These are phyloP conservation scores for Ophiostoma angusticollis DNA, from an alignment of 2,329 filamentous ascomycete species.

Conservation along the genomic window DNA sequence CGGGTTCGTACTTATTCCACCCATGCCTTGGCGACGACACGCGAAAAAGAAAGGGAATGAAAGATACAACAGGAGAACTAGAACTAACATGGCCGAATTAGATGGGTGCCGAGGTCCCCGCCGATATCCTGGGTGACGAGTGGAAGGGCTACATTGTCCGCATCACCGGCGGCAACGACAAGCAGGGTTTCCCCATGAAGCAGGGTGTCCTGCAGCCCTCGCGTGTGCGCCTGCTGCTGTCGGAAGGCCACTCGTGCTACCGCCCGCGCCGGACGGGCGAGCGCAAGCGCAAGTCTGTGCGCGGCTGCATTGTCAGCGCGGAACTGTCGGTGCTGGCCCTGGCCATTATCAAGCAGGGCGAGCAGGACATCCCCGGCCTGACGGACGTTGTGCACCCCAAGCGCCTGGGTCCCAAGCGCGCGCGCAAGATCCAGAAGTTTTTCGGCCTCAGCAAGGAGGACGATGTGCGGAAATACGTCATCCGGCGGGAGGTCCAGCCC, in stretches of 20 bases:
- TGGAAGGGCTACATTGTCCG: slow-evolving; percentile 99
- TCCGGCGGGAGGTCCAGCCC: slow-evolving; percentile 93
- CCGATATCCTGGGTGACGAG: slow-evolving; percentile 93
- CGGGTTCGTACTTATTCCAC: slow-evolving; percentile 12
- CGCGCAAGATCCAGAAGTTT: slow-evolving; percentile 99
- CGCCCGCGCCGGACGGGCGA: slow-evolving; percentile 93
- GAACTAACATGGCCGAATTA: slow-evolving; percentile 20
- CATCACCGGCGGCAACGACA: slow-evolving; percentile 99
- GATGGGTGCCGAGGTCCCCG: slow-evolving; percentile 86
- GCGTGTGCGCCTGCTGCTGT: slow-evolving; percentile 93
- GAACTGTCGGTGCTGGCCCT: slow-evolving; percentile 93
- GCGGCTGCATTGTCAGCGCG: slow-evolving; percentile 95
- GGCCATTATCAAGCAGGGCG: slow-evolving; percentile 95
- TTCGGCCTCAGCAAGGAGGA: slow-evolving; percentile 99
- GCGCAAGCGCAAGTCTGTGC: slow-evolving; percentile 98
- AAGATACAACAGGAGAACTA: background rate
- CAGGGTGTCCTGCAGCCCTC: slow-evolving; percentile 98
- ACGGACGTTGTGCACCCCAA: slow-evolving; percentile 98
- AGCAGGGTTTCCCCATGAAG: slow-evolving; percentile 99
- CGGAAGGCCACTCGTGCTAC: slow-evolving; percentile 98
- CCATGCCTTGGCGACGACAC: background rate
- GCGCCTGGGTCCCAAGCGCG: slow-evolving; percentile 98
- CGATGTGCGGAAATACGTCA: slow-evolving; percentile 99
- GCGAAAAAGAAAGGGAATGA: background rate
- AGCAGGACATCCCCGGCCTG: slow-evolving; percentile 82